Evolutionary conservation across 805 yeast genomes (phyloP), one percentile per base, ranked within the genome.

Genomic region (Myxozyma sirexii): DNA sequence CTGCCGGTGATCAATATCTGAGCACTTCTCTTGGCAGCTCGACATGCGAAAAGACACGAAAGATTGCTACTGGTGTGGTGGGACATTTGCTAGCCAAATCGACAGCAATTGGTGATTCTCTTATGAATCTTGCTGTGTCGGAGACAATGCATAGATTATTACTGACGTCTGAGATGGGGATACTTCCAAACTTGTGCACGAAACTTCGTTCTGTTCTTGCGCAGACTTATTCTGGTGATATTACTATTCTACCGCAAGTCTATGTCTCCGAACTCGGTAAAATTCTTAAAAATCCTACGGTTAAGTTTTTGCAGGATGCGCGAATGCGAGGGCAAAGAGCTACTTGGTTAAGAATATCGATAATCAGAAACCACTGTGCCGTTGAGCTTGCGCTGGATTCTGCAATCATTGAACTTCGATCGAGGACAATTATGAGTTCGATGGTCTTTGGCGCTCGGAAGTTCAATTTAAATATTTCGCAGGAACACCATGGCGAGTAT

Each of bases 181-280:
- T 94, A 15, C 83, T 87, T 43, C 83, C 85, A 60, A 89, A 88
- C 64, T 70, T 87, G 13, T 82, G 89, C 46, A 84, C 91, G 10
- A 90, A 90, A 65, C 64, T 88, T 46, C 82, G 86, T 44, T 86
- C 96, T 0, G 82, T 94, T 2, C 72, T 94, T 19, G 82, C 92
- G 0, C 99, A 94, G 70, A 85, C 85, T 63, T 94, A 94, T 71
- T 85, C 92, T 12, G 99, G 99, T 0, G 96, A 94, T 72, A 87
- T 94, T 41, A 94, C 98, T 0, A 91, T 94, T 47, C 73, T 96
- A 46, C 99, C 98, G 0, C 88, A 87, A 51, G 77, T 88, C 59
- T 76, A 80, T 39, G 65, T 79, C 31, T 66, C 78, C 0, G 91
- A 90, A 63, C 75, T 89, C 51, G 74, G 79, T 38, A 84, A 83